Evolutionary conservation across 176 grass and related monocot species (phyloP), one percentile per base, ranked within the genome.

Genomic region (Oryza nivara): DNA sequence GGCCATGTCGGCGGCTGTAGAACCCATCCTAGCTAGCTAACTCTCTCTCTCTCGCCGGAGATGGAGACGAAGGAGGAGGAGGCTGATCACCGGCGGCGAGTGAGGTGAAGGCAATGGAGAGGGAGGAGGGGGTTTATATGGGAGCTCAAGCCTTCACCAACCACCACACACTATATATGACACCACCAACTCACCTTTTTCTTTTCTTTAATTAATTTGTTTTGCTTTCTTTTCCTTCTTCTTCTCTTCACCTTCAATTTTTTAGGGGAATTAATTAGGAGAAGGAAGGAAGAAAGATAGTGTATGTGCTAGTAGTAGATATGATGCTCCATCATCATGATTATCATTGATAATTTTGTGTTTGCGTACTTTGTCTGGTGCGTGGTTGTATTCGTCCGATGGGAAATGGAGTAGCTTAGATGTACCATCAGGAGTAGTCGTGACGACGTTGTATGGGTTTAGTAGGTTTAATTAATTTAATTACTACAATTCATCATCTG

Each of bases 71-170:
- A 47, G 73, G 30, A 32, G 30, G 30, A 32, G 30, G 30, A 3
- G 30, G 56, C 19, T n/a, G 28, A 22, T 34, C 26, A 10, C 32
- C 22, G 14, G 72, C 22, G 14, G 72, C 68, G 68, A 66, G 9
- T 54, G 75, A 81, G 14, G 40, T 76, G 68, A 41, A 32, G 30
- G 83, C 20, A 77, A 4, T 30, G 17, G 54, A 58, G 54, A 16
- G 43, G 64, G 20, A 45, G 32, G 25, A 68, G 35, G 81, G 81
- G 70, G 2, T 84, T 84, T 96, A 89, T 92, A 96, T 88, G 13
- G 77, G 23, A 12, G 41, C 0, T 5, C 5, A 9, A 36, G 12
- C n/a, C 38, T 75, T 78, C 79, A 92, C 84, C 89, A 87, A 94
- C 92, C 84, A 72, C 91, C 4, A 20, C 47, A 4, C 88, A 61